phyloP scores from a whole-genome alignment of 1,284 basidiomycete genomes.

The Boletus semigastroideus region DNA sequence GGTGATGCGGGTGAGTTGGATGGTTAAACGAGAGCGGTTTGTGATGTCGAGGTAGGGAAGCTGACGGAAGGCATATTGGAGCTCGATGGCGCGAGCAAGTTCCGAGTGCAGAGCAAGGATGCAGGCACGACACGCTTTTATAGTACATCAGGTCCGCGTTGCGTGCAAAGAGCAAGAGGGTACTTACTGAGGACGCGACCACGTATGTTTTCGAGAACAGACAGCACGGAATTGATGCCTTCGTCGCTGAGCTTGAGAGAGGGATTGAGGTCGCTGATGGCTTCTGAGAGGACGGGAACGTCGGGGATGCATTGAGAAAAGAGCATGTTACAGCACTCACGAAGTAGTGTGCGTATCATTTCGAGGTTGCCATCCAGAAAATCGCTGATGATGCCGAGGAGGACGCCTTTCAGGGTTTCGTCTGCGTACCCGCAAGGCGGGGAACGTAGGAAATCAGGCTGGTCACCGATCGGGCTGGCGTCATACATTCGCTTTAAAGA shows the following conservation, averaged over 20 bases:
- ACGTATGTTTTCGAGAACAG: constrained; percentile 61
- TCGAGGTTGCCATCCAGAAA: constrained; percentile 84
- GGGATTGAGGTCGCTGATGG: constrained; percentile 72
- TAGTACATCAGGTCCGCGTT: background rate
- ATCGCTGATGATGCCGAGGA: constrained; percentile 75
- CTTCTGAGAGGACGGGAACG: constrained; percentile 44
- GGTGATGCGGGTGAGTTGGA: constrained; percentile 79
- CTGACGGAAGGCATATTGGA: constrained; percentile 73
- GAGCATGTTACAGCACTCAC: constrained; percentile 42
- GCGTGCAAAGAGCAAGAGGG: background rate
- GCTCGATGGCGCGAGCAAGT: constrained; percentile 71
- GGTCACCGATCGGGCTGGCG: constrained; percentile 44
- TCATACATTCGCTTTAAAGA: constrained; percentile 71
- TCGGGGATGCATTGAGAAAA: background rate
- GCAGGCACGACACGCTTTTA: constrained; percentile 74
- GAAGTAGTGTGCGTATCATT: constrained; percentile 71
- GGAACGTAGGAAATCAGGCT: constrained; percentile 54
- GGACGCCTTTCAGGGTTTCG: constrained; percentile 73
- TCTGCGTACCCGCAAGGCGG: constrained; percentile 58
- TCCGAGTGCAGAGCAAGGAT: constrained; percentile 72
- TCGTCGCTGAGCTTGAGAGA: constrained; percentile 70
- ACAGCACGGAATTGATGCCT: constrained; percentile 63
- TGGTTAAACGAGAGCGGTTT: constrained; percentile 73
- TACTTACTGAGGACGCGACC: constrained; percentile 65
- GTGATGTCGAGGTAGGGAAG: constrained; percentile 79